Conservation (phyloP, 805 yeast species). For the Saccharomycopsis vini region DNA sequence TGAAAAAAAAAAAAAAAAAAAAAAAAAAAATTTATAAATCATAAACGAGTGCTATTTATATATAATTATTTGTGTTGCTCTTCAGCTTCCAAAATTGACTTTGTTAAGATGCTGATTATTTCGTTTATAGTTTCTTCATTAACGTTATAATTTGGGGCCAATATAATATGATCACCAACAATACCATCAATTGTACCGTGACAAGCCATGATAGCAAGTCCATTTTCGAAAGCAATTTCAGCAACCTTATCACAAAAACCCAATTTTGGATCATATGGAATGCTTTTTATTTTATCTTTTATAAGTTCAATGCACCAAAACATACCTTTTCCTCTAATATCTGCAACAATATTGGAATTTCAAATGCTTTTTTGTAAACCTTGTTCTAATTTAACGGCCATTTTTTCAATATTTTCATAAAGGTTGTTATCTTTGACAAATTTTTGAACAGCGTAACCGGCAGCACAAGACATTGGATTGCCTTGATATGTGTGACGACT, state of each 20-base stretch:
- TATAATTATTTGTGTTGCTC: not conserved
- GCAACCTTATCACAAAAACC: conserved; percentile 26
- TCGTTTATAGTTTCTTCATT: not conserved
- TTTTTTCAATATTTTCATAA: conserved; percentile 32
- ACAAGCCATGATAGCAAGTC: conserved; percentile 34
- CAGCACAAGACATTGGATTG: conserved; percentile 37
- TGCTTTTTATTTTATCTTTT: conserved; percentile 37
- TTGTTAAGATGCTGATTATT: not conserved
- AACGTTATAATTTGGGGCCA: conserved; percentile 35
- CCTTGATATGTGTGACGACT: conserved; percentile 44
- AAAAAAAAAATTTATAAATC: no score
- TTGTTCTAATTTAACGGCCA: conserved; percentile 29
- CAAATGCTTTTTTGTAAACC: conserved; percentile 21
- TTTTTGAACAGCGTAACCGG: conserved; percentile 36
- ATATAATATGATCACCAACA: conserved; percentile 36
- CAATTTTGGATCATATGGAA: conserved; percentile 30
- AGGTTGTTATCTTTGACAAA: conserved; percentile 30
- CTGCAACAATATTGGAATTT: conserved; percentile 32
- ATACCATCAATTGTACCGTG: conserved; percentile 31
- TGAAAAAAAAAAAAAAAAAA: no score
- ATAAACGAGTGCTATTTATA: no score
- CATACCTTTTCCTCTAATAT: conserved; percentile 46
- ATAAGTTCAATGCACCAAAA: conserved; percentile 47
- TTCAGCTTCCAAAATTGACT: not conserved
- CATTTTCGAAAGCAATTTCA: conserved; percentile 30